phyloP scores from a whole-genome alignment of 768 basidiomycete species.

The Tricholoma furcatifolium region DNA sequence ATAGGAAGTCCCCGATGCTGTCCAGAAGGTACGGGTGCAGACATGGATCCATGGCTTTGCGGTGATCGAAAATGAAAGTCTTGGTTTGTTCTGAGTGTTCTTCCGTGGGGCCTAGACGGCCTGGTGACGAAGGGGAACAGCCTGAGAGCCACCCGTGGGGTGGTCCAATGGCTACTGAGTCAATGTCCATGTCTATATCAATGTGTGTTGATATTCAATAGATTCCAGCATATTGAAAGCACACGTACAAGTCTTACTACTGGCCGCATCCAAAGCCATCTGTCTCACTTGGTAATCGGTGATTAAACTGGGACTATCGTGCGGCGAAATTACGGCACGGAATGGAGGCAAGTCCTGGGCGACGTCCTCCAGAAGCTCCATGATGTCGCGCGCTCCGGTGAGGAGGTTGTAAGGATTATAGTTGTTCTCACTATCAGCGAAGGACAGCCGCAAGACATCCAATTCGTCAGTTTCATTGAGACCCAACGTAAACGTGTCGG shows the following conservation, averaged over 20 bases:
- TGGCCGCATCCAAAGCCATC: conserved; percentile 15
- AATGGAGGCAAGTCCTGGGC: conserved; percentile 34
- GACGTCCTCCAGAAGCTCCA: conserved; percentile 28
- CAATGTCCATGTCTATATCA: conserved; percentile 16
- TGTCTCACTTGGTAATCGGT: conserved; percentile 18
- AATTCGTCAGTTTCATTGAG: conserved; percentile 22
- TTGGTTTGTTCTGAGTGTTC: conserved; percentile 13
- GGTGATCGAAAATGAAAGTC: conserved; percentile 39
- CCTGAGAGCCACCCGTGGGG: conserved; percentile 23
- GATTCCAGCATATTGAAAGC: neutral
- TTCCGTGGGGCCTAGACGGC: conserved; percentile 17
- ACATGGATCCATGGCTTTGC: conserved; percentile 38
- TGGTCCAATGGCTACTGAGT: conserved; percentile 7
- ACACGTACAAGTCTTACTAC: conserved; percentile 12
- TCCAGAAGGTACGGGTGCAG: conserved; percentile 30
- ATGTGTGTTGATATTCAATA: neutral
- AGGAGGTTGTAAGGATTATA: conserved; percentile 18
- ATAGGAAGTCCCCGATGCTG: conserved; percentile 40
- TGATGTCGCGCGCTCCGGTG: conserved; percentile 16
- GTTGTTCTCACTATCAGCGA: conserved; percentile 7
- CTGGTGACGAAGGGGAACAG: conserved; percentile 24
- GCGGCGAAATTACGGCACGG: conserved; percentile 34
- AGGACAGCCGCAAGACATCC: conserved; percentile 14
- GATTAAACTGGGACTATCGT: conserved; percentile 30
- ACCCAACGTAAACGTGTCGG: conserved; percentile 34